phyloP scores from a whole-genome alignment of 148 eudicot species.

The Camellia granthamiana region DNA sequence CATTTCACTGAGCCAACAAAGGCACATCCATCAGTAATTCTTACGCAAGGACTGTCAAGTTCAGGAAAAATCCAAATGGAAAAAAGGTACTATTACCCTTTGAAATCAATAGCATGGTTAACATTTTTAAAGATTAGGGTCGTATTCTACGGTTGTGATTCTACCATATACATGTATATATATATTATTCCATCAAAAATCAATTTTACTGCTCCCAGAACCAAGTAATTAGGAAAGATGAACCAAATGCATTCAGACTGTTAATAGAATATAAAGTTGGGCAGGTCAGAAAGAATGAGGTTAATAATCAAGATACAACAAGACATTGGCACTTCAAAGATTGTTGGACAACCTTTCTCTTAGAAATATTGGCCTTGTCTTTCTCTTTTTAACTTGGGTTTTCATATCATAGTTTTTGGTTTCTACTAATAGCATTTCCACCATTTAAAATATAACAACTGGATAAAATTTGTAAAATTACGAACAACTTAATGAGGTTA shows the following conservation, averaged over 20 bases:
- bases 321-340: not conserved
- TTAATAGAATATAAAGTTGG: not conserved
- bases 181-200: too few species aligned
- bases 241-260: not conserved
- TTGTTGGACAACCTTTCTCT: not conserved
- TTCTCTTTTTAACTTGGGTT: not conserved
- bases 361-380: not conserved
- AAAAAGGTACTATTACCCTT: not conserved
- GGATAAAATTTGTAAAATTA: not conserved
- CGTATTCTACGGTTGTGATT: too few species aligned
- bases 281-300: not conserved
- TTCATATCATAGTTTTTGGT: not conserved
- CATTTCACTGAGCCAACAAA: not conserved
- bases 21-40: not conserved
- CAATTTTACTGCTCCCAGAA: not conserved
- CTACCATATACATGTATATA: too few species aligned
- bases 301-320: not conserved
- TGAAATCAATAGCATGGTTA: not conserved
- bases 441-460: not conserved
- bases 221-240: not conserved
- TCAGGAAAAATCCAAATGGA: not conserved
- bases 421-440: not conserved
- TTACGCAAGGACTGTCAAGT: not conserved
- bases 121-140: not conserved
- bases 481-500: not conserved